These are phyloP conservation scores for Bjerkandera adusta DNA, from an alignment of 1,284 basidiomycete genomes.

Conservation along the genomic window DNA sequence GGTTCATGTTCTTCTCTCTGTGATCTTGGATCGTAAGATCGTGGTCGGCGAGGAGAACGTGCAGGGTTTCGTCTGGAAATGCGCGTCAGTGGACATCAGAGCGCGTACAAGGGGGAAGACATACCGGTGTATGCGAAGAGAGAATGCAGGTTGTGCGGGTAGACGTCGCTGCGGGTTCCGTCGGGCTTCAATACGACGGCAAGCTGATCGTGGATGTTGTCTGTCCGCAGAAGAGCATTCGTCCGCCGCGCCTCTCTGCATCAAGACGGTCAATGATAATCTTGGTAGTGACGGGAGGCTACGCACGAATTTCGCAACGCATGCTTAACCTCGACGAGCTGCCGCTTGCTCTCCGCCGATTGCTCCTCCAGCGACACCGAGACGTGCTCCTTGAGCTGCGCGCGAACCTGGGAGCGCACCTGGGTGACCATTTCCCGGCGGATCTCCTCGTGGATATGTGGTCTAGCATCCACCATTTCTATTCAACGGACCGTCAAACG, in stretches of 20 bases:
- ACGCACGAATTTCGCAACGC: constrained; percentile 53
- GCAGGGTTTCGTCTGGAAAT: constrained; percentile 34
- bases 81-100: neutral
- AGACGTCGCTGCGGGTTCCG: constrained; percentile 44
- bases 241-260: constrained; percentile 46
- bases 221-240: constrained; percentile 43
- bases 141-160: constrained; percentile 46
- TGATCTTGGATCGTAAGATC: constrained; percentile 40
- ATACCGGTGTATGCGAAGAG: constrained; percentile 51
- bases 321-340: constrained; percentile 39
- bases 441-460: constrained; percentile 38
- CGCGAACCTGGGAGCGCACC: constrained; percentile 42
- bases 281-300: too few relatives aligned
- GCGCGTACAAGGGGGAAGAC: constrained; percentile 16
- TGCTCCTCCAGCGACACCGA: constrained; percentile 46
- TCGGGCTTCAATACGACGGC: constrained; percentile 43
- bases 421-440: constrained; percentile 37
- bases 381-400: constrained; percentile 45
- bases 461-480: constrained; percentile 11
- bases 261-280: neutral
- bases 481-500: neutral
- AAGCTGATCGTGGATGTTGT: constrained; percentile 43
- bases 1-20: constrained; percentile 43
- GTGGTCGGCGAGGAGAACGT: constrained; percentile 44
- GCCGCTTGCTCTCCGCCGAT: constrained; percentile 38